A percentile compares a stretch with the other conserved stretches of the same genome.
Evolutionary conservation across 441 rosid genomes (phyloP).

Genomic region (Bocquillonia castaneifolia): DNA sequence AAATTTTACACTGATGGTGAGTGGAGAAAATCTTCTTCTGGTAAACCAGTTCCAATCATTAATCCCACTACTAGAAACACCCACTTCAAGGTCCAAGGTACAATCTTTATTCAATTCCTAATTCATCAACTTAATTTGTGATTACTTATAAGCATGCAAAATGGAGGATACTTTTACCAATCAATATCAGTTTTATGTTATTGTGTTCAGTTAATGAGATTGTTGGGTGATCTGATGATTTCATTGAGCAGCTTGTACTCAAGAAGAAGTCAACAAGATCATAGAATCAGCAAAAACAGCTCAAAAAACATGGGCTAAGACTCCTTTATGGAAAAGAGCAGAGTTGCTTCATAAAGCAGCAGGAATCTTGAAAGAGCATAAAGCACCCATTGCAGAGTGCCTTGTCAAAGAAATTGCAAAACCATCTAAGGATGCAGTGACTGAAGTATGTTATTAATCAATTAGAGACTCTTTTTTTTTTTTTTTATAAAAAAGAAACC

Average conservation of each 20-base stretch:
- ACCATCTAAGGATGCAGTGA: conserved; percentile 87
- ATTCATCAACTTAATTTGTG: background rate
- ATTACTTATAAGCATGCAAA: background rate
- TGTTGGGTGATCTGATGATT: background rate
- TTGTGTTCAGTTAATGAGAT: too few relatives aligned
- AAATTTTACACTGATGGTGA: conserved; percentile 77
- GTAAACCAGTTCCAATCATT: conserved; percentile 68
- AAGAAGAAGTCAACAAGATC: conserved; percentile 86
- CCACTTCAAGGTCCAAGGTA: conserved; percentile 95
- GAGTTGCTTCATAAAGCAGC: conserved; percentile 96
- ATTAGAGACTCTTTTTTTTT: background rate
- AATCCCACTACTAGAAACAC: conserved; percentile 82
- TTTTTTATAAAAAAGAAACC: background rate
- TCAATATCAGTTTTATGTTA: too few relatives aligned
- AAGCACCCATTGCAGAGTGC: conserved; percentile 77
- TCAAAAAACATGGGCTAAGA: conserved; percentile 87
- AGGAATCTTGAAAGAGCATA: conserved; percentile 77
- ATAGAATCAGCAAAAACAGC: conserved; percentile 77
- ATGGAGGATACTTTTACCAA: too few relatives aligned
- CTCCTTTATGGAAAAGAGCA: conserved; percentile 94
- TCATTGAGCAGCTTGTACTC: conserved; percentile 65
- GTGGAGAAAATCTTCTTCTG: conserved; percentile 77
- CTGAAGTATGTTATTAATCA: conserved; percentile 47
- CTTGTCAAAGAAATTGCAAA: conserved; percentile 93
- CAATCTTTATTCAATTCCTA: background rate